Percentiles rank a stretch among this genome's conserved stretches.
These are phyloP conservation scores for Umbelopsis sp. DNA, from an alignment of 192 early-diverging fungal genomes.

Conservation along the genomic window DNA sequence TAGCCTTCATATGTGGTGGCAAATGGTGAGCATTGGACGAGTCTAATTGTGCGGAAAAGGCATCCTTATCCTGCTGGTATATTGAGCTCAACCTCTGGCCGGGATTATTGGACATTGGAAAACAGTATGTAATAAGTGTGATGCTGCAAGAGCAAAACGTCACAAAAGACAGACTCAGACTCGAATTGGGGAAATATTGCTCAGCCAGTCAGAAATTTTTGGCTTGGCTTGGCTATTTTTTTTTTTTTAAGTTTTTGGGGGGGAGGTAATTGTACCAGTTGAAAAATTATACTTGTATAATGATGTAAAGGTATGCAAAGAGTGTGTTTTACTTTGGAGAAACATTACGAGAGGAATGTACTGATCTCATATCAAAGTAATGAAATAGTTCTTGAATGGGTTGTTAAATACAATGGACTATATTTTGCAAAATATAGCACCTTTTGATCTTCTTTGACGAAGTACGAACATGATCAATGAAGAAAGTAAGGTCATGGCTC, in stretches of 20 bases:
- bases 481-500: conserved; percentile 24
- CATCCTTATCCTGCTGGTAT: conserved; percentile 19
- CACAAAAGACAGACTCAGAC: background rate
- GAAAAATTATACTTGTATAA: no score
- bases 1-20: background rate
- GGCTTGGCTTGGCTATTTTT: background rate
- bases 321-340: no score
- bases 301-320: no score
- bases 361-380: background rate
- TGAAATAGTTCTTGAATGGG: background rate
- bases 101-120: conserved; percentile 14
- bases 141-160: background rate
- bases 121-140: background rate
- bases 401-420: background rate
- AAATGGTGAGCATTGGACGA: conserved; percentile 6
- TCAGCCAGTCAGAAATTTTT: background rate
- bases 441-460: conserved; percentile 25
- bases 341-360: background rate
- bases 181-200: no score
- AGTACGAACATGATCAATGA: conserved; percentile 33
- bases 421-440: conserved; percentile 29
- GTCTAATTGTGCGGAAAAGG: conserved; percentile 7
- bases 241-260: background rate
- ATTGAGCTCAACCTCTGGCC: conserved; percentile 22
- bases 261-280: no score